These are phyloP conservation scores for Candida verbasci DNA, from an alignment of 805 yeast species.

Conservation along the genomic window DNA sequence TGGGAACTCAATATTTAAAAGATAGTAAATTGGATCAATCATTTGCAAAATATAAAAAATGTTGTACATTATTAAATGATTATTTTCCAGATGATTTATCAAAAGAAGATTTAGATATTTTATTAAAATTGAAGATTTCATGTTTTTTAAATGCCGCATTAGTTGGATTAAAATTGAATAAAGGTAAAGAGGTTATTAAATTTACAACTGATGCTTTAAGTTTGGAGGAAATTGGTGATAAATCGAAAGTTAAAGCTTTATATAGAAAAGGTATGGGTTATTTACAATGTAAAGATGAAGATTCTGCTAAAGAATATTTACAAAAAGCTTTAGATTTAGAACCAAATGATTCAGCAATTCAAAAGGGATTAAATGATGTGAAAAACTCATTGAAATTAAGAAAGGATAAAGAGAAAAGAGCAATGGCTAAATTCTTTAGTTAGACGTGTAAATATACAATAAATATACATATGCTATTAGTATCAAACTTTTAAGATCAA, in stretches of 20 bases:
- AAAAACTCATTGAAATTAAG: constrained; percentile 48
- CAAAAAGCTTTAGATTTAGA: constrained; percentile 59
- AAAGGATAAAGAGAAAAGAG: constrained; percentile 66
- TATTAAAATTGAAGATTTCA: constrained; percentile 56
- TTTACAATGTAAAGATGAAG: constrained; percentile 59
- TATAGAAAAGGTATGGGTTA: constrained; percentile 83
- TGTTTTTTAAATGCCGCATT: constrained; percentile 70
- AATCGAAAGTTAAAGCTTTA: constrained; percentile 76
- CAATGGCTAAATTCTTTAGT: constrained; percentile 64
- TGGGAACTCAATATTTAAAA: constrained; percentile 76
- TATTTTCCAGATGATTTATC: constrained; percentile 69
- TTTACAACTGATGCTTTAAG: constrained; percentile 67
- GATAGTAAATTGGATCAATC: constrained; percentile 55
- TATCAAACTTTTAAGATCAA: too few species aligned
- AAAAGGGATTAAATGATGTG: constrained; percentile 59
- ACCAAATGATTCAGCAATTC: constrained; percentile 71
- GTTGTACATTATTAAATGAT: constrained; percentile 62
- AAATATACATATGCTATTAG: too few species aligned
- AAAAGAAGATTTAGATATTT: constrained; percentile 46
- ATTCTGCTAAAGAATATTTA: constrained; percentile 62
- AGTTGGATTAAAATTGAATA: constrained; percentile 60
- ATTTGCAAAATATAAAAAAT: constrained; percentile 66
- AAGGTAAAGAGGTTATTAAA: constrained; percentile 49
- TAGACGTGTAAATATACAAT: too few species aligned
- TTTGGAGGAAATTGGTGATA: constrained; percentile 53